These are phyloP conservation scores for Rhododendron ferrugineum DNA, from an alignment of 148 eudicot genomes.

Conservation along the genomic window DNA sequence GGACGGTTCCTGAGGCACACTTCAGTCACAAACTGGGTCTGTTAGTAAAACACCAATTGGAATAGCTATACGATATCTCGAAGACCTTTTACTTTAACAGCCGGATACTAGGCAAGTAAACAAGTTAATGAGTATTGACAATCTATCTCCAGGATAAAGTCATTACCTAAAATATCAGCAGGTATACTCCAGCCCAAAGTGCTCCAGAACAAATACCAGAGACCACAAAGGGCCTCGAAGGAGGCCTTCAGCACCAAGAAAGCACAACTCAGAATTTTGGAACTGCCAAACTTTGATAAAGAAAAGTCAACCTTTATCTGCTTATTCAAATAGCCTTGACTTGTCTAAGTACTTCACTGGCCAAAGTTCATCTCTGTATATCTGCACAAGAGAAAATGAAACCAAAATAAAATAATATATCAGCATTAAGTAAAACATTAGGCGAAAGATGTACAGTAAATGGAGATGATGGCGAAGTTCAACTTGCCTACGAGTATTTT, in stretches of 20 bases:
- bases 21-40: background rate
- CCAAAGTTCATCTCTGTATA: conserved; percentile 92
- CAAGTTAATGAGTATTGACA: background rate
- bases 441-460: background rate
- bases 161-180: conserved; percentile 50
- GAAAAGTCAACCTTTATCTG: conserved; percentile 21
- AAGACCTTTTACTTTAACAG: background rate
- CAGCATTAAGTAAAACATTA: background rate
- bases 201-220: conserved; percentile 47
- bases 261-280: conserved; percentile 25
- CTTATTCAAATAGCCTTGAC: conserved; percentile 35
- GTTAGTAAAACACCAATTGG: background rate
- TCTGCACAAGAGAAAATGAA: conserved; percentile 34
- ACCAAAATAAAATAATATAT: background rate
- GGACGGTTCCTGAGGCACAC: background rate
- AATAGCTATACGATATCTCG: background rate
- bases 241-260: conserved; percentile 44
- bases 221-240: conserved; percentile 57
- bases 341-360: conserved; percentile 49
- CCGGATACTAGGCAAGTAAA: background rate
- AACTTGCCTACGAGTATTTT: conserved; percentile 79
- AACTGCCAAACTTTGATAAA: conserved; percentile 23
- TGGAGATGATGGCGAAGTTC: background rate
- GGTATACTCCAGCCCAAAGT: conserved; percentile 55
- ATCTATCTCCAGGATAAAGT: background rate